Base-by-base conservation (phyloP, 768 basidiomycete species). In the Exidia glandulosa region DNA sequence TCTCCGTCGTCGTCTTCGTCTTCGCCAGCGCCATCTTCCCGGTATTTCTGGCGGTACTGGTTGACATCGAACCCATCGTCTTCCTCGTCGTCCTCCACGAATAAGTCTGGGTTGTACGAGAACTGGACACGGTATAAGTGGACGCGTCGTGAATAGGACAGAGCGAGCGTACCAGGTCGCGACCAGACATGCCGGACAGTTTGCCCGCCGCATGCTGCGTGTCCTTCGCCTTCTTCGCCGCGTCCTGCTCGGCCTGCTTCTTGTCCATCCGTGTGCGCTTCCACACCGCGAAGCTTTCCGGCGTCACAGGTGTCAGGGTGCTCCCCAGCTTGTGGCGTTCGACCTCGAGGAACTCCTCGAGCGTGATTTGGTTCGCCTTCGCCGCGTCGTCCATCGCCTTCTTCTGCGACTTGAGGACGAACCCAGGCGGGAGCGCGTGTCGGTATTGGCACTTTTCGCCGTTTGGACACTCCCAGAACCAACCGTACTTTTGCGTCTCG, bases 261-360 rank as follows among this genome's bases (percentile, higher is more conserved):
- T 97, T 97, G 77, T 93, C 83, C 84, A 93, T 80, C 37, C 96
- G 77, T 41, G 88, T 97, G 77, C 87, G 87, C 76, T 98, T 98
- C 96, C 96, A 99, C 56, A 81, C 76, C 0, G 91, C 89, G 69
- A 99, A 99, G 1, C 86, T 76, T 69, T 99, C 96, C 0, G 79
- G 82, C 1, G 94, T 98, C 3, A 98, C 92, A 1, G 94, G 95
- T 14, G 96, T 99, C 50, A 98, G 76, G 66, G 89, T 90, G 14
- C 83, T 32, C 31, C 92, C 91, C 27, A 99, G 79, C 80, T 96
- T 98, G 75, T 98, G 95, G 59, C 96, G 86, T 85, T 98, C 95
- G 56, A 92, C 91, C 75, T 99, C 96, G 60, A 99, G 71, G 77
- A 99, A 99, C 65, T 98, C 96, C 70, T 98, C 96, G 37, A 99